Conservation (phyloP, 1,284 basidiomycete genomes). For the Abortiporus biennis region DNA sequence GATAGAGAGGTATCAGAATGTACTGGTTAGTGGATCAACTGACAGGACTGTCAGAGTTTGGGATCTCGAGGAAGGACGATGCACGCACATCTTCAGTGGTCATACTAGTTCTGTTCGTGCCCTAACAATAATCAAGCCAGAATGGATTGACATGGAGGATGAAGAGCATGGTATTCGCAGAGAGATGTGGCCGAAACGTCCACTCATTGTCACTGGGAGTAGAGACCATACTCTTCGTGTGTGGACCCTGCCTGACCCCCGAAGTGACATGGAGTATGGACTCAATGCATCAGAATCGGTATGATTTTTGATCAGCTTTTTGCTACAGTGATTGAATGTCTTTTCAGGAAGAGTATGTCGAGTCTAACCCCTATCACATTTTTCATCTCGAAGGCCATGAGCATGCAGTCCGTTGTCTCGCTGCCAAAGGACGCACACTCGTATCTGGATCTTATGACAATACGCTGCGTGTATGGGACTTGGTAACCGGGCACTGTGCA, state of each 20-base stretch:
- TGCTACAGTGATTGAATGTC: slow-evolving; percentile 6
- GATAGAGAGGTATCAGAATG: slow-evolving; percentile 74
- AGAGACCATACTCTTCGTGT: slow-evolving; percentile 85
- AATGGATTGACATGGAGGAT: slow-evolving; percentile 64
- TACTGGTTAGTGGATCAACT: slow-evolving; percentile 89
- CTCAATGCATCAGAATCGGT: slow-evolving; percentile 50
- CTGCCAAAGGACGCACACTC: slow-evolving; percentile 80
- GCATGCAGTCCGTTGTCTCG: slow-evolving; percentile 84
- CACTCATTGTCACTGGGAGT: slow-evolving; percentile 89
- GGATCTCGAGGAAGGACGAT: slow-evolving; percentile 74
- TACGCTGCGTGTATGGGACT: slow-evolving; percentile 90
- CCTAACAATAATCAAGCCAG: slow-evolving; percentile 81
- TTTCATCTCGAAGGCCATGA: slow-evolving; percentile 80
- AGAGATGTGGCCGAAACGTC: slow-evolving; percentile 79
- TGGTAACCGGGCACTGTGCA: slow-evolving; percentile 75
- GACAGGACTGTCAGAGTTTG: slow-evolving; percentile 91
- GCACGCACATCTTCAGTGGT: slow-evolving; percentile 86
- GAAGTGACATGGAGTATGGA: slow-evolving; percentile 62
- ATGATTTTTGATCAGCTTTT: background rate
- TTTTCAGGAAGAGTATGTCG: slow-evolving; percentile 48
- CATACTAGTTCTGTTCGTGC: slow-evolving; percentile 91
- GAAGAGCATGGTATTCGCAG: no score
- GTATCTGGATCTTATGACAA: slow-evolving; percentile 92
- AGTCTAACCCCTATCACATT: slow-evolving; percentile 86
- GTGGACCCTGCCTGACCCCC: slow-evolving; percentile 83